Conservation (phyloP, 257 asterid genomes). For the Solanum chilense region DNA sequence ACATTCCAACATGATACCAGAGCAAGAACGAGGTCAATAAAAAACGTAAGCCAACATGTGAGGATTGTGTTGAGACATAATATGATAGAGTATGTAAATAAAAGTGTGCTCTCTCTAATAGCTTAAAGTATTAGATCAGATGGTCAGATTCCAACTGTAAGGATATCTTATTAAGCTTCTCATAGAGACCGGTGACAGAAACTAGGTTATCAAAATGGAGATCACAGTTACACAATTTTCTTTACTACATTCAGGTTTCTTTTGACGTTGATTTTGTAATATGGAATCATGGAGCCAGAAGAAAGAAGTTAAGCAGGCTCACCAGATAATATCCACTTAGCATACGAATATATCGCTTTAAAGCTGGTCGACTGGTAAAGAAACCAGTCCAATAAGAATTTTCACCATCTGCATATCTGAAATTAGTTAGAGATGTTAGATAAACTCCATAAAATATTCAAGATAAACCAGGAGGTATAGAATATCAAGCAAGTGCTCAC, state of each 20-base stretch:
- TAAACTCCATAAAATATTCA: background rate
- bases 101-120: background rate
- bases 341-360: slow-evolving; percentile 59
- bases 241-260: background rate
- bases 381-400: slow-evolving; percentile 85
- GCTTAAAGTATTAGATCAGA: background rate
- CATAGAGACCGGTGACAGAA: background rate
- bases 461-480: background rate
- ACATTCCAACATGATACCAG: background rate
- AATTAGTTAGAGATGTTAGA: background rate
- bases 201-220: background rate
- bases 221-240: background rate
- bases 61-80: background rate
- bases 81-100: background rate
- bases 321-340: slow-evolving; percentile 79
- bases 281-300: background rate
- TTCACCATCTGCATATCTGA: slow-evolving; percentile 53
- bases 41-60: background rate
- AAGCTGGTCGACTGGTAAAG: slow-evolving; percentile 79
- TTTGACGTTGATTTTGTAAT: background rate
- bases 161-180: background rate
- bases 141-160: background rate
- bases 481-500: slow-evolving; percentile 29
- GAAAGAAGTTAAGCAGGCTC: background rate
- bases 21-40: background rate